These are phyloP conservation scores for Ambrosiella beaveri DNA, from an alignment of 2,329 filamentous ascomycete species.

Conservation along the genomic window DNA sequence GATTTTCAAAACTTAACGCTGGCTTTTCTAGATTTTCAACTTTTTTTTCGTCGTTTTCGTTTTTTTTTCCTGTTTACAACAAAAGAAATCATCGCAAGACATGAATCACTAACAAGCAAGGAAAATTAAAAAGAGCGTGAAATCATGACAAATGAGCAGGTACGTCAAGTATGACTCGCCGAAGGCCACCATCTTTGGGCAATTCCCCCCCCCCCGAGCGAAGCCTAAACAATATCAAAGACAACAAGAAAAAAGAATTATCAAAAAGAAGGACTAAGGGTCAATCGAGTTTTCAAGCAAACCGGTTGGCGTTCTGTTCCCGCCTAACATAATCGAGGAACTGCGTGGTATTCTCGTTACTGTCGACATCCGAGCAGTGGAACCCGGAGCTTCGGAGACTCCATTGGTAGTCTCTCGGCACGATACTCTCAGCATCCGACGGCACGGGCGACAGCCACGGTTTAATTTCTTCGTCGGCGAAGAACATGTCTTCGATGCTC, in stretches of 20 bases:
- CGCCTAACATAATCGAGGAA: conserved; percentile 40
- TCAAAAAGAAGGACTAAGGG: conserved; percentile 5
- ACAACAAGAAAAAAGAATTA: conserved; percentile 3
- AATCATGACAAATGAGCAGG: conserved; percentile 10
- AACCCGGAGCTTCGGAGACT: conserved; percentile 24
- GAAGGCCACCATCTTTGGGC: not conserved
- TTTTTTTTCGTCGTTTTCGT: conserved; percentile 2
- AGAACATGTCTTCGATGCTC: conserved; percentile 24
- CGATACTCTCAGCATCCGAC: conserved; percentile 25
- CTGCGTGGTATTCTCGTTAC: conserved; percentile 38
- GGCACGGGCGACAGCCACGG: conserved; percentile 35
- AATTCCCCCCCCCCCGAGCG: not conserved
- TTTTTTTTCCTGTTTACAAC: not conserved
- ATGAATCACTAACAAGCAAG: conserved; percentile 4
- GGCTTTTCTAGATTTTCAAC: not conserved
- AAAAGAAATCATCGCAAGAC: conserved; percentile 3
- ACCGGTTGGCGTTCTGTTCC: conserved; percentile 16
- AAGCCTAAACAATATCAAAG: conserved; percentile 1
- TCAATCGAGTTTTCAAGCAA: not conserved
- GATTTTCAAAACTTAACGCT: not conserved
- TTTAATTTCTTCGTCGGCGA: conserved; percentile 26
- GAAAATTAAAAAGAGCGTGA: conserved; percentile 9
- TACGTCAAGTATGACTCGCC: conserved; percentile 11
- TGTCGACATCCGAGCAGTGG: conserved; percentile 32
- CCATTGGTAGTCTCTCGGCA: conserved; percentile 13